Percentiles rank a stretch among this genome's conserved stretches.
These are phyloP conservation scores for Teratosphaeria destructans DNA, from an alignment of 2,329 filamentous ascomycete species.

Conservation along the genomic window DNA sequence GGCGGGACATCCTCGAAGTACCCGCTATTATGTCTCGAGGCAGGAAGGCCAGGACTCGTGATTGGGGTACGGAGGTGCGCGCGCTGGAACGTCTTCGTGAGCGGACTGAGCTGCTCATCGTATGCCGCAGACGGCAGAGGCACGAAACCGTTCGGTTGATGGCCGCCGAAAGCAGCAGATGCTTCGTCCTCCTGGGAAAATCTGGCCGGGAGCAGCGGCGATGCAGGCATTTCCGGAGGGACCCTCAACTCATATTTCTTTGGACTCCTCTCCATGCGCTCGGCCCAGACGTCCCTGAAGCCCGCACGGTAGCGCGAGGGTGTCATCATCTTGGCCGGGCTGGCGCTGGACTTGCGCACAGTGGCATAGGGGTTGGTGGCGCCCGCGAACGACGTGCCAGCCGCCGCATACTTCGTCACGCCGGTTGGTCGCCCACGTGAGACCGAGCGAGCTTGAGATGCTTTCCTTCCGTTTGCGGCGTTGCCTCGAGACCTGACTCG, in stretches of 20 bases:
- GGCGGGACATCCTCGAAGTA: conserved; percentile 15
- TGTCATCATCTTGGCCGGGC: conserved; percentile 44
- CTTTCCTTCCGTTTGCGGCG: conserved; percentile 22
- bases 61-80: conserved; percentile 21
- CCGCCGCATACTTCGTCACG: conserved; percentile 19
- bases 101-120: conserved; percentile 21
- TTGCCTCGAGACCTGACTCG: conserved; percentile 10
- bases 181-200: conserved; percentile 30
- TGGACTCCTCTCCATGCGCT: conserved; percentile 35
- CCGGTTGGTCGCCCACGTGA: conserved; percentile 23
- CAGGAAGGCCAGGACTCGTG: conserved; percentile 15
- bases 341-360: conserved; percentile 21
- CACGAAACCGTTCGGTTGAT: conserved; percentile 7
- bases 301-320: conserved; percentile 36
- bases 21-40: conserved; percentile 6
- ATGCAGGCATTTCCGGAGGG: conserved; percentile 33
- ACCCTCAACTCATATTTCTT: conserved; percentile 42
- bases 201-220: conserved; percentile 36
- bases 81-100: conserved; percentile 22
- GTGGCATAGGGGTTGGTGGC: conserved; percentile 15
- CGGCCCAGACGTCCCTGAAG: conserved; percentile 42
- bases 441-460: conserved; percentile 19
- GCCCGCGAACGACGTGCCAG: not conserved
- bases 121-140: conserved; percentile 10
- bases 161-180: conserved; percentile 23